Percentiles rank a stretch among this genome's conserved stretches.
phyloP scores from a whole-genome alignment of 495 filamentous ascomycete species.

The Beverwykella pulmonaria region DNA sequence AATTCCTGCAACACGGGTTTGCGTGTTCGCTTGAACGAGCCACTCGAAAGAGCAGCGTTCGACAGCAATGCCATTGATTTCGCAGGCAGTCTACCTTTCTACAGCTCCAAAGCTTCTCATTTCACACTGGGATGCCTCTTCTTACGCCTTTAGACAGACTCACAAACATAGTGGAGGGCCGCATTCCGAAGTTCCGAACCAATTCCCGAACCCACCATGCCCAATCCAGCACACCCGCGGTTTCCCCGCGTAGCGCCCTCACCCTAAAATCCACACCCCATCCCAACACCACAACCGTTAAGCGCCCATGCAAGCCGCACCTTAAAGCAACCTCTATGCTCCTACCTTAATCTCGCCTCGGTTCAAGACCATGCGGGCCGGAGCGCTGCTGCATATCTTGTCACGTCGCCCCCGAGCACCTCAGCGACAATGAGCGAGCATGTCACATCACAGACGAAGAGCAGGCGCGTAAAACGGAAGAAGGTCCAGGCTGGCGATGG shows the following conservation, averaged over 20 bases:
- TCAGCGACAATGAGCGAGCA: background rate
- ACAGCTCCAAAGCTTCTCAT: no score
- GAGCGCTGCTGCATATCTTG: background rate
- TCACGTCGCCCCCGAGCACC: slow-evolving; percentile 4
- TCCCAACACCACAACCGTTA: background rate
- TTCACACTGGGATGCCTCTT: no score
- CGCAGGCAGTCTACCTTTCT: no score
- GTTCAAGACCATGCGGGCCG: background rate
- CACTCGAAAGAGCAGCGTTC: no score
- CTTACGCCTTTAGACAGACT: no score
- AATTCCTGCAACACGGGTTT: no score
- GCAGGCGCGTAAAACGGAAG: slow-evolving; percentile 27
- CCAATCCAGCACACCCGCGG: background rate
- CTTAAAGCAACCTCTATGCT: slow-evolving; percentile 9
- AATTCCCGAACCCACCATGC: background rate
- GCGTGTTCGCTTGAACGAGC: no score
- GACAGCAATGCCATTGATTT: no score
- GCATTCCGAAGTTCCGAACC: background rate
- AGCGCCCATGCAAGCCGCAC: slow-evolving; percentile 29
- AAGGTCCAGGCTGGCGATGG: slow-evolving; percentile 16
- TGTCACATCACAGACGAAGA: background rate
- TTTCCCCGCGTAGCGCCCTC: background rate
- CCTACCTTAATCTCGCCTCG: background rate
- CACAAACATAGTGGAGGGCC: no score
- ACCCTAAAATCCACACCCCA: background rate